These are phyloP conservation scores for Coffea humblotiana DNA, from an alignment of 305 asterid species.

Conservation along the genomic window DNA sequence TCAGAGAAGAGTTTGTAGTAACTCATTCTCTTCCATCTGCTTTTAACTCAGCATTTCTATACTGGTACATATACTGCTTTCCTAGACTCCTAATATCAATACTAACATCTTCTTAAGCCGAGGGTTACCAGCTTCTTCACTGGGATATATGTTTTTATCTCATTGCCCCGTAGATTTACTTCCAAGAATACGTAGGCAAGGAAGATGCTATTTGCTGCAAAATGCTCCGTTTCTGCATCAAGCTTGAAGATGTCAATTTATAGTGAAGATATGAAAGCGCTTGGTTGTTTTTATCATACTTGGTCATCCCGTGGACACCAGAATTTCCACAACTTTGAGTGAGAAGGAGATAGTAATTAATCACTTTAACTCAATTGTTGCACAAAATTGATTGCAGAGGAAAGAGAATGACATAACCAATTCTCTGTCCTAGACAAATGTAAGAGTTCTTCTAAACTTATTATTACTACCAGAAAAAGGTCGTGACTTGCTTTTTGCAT, in stretches of 20 bases:
- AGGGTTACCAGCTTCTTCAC: neutral
- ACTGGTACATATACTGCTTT: neutral
- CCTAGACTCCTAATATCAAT: neutral
- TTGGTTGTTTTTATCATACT: too few relatives aligned
- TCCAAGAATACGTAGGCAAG: too few relatives aligned
- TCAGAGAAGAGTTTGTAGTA: neutral
- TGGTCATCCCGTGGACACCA: neutral
- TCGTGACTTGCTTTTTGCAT: constrained; percentile 5
- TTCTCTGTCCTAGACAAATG: neutral
- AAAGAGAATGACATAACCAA: neutral
- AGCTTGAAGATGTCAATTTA: too few relatives aligned
- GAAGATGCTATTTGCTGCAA: too few relatives aligned
- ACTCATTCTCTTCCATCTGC: neutral
- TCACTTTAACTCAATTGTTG: neutral
- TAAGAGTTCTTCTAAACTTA: neutral
- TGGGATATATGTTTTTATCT: neutral
- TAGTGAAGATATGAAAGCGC: too few relatives aligned
- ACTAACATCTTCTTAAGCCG: neutral
- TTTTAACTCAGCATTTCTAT: neutral
- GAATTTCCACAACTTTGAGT: neutral
- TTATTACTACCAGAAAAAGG: neutral
- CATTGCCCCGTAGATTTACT: neutral
- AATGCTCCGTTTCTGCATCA: too few relatives aligned
- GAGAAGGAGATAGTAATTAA: neutral
- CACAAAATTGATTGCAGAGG: neutral